These are phyloP conservation scores for Stereum hirsutum DNA, from an alignment of 1,284 basidiomycete genomes.

Conservation along the genomic window DNA sequence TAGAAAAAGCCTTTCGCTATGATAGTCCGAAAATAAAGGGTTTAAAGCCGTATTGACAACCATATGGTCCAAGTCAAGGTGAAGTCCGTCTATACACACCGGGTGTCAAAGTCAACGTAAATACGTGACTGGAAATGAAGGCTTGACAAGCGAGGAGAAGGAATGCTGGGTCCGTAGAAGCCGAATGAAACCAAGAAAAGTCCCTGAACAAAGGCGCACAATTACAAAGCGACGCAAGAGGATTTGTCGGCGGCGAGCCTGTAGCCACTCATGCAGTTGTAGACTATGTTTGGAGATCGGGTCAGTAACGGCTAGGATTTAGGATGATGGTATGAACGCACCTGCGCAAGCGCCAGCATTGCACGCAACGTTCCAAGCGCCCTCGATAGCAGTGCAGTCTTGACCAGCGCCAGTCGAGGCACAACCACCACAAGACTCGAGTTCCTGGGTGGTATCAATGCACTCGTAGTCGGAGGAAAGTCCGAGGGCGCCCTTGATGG, in stretches of 20 bases:
- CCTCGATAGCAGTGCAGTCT: constrained; percentile 61
- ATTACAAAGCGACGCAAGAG: constrained; percentile 40
- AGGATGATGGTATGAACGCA: constrained; percentile 16
- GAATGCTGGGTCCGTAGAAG: too few relatives aligned
- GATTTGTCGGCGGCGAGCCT: constrained; percentile 36
- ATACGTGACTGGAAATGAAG: too few relatives aligned
- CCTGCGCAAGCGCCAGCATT: constrained; percentile 46
- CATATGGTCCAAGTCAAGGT: too few relatives aligned
- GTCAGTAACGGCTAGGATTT: not conserved
- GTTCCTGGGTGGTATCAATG: constrained; percentile 42
- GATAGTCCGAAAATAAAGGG: too few relatives aligned
- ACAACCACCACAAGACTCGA: constrained; percentile 71
- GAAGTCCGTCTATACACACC: too few relatives aligned
- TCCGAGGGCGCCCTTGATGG: constrained; percentile 32
- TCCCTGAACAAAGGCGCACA: too few relatives aligned
- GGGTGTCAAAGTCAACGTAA: too few relatives aligned
- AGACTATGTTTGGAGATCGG: constrained; percentile 29
- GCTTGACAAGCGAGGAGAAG: too few relatives aligned
- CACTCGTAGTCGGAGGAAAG: constrained; percentile 50
- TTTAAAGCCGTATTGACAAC: too few relatives aligned
- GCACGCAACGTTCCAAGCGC: constrained; percentile 64
- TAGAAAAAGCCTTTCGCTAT: too few relatives aligned
- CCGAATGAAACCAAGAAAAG: too few relatives aligned
- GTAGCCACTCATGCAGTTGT: constrained; percentile 51
- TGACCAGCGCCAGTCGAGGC: constrained; percentile 48